Base-by-base conservation (phyloP, 1,139 yeast species). In the Blastobotrys elegans region DNA sequence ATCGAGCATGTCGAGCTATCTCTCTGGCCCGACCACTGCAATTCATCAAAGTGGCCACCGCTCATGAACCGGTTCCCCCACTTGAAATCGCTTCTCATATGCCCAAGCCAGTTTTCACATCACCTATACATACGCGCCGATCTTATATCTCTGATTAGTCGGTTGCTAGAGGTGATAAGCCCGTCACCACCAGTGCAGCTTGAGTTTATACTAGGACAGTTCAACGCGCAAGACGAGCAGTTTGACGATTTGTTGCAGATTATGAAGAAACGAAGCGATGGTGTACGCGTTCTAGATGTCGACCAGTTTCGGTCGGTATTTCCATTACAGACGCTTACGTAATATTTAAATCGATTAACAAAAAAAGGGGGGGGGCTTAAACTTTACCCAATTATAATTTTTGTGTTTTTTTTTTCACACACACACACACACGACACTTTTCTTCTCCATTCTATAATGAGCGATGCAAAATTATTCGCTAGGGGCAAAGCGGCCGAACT, bases 401-500 rank as follows among this genome's bases (percentile, higher is more conserved):
- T 31, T 31, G 5, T 31, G 5, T 31, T 31, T 31, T 31, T 31
- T 31, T 31, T 31, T 31, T 31, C 5, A 14, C 35, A 11, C 11
- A 6, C 5, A 8, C 11, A 14, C 35, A 6, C 20, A 31, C 5
- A 17, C 5, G 35, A 24, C 27, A 24, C 5, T 24, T 24, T 24
- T 24, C 10, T 24, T 24, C 27, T 24, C 10, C 27, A 5, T 10
- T 24, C 27, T 24, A 24, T 10, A 30, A 61, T 59, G 64, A 59
- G 59, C 43, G 65, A 61, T 43, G 63, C 63, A 18, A 61, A 60
- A 49, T 50, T 60, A 31, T 61, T 61, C 49, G 55, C 63, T 34
- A 48, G 64, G 50, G 69, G 70, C 43, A 61, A 62, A 61, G 79
- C 82, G 21, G 69, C 73, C 11, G 86, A 81, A 59, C 71, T 81